Percentiles rank a stretch among this genome's conserved stretches.
Conservation (phyloP, 176 grass and related monocot species). For the Themeda triandra region DNA sequence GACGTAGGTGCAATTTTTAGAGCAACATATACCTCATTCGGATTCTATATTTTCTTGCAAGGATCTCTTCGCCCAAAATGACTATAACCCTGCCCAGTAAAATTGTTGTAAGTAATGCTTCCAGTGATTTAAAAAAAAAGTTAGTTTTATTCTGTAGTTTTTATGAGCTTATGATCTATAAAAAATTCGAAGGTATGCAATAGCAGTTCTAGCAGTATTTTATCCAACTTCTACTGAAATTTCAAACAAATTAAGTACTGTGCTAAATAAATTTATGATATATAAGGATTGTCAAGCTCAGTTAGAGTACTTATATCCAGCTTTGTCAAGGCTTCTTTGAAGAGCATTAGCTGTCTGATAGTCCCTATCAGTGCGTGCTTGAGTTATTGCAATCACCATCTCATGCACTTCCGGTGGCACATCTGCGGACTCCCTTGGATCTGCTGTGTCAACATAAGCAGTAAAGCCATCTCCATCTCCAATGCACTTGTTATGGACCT, state of each 20-base stretch:
- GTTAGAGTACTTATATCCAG: slow-evolving; percentile 52
- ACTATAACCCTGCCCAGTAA: slow-evolving; percentile 33
- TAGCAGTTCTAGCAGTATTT: neutral
- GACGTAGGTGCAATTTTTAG: neutral
- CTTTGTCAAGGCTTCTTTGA: slow-evolving; percentile 4
- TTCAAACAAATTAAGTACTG: neutral
- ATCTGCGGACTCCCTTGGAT: slow-evolving; percentile 20
- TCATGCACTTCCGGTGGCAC: slow-evolving; percentile 35
- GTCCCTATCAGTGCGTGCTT: slow-evolving; percentile 28
- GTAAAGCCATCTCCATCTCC: slow-evolving; percentile 61
- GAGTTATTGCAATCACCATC: slow-evolving; percentile 22
- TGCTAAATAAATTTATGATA: slow-evolving; percentile 14
- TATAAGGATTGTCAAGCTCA: neutral
- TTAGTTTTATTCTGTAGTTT: neutral
- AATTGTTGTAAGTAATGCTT: slow-evolving; percentile 13
- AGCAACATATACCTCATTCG: slow-evolving; percentile 32
- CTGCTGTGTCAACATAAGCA: slow-evolving; percentile 43
- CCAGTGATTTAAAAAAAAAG: neutral
- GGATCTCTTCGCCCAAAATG: slow-evolving; percentile 31
- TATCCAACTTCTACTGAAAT: neutral
- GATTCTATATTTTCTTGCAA: slow-evolving; percentile 61
- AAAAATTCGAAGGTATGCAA: neutral
- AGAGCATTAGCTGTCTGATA: slow-evolving; percentile 15
- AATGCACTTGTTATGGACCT: slow-evolving; percentile 36
- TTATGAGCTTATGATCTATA: neutral